phyloP scores from a whole-genome alignment of 1,139 yeast species.

The Geotrichum klebahnii region DNA sequence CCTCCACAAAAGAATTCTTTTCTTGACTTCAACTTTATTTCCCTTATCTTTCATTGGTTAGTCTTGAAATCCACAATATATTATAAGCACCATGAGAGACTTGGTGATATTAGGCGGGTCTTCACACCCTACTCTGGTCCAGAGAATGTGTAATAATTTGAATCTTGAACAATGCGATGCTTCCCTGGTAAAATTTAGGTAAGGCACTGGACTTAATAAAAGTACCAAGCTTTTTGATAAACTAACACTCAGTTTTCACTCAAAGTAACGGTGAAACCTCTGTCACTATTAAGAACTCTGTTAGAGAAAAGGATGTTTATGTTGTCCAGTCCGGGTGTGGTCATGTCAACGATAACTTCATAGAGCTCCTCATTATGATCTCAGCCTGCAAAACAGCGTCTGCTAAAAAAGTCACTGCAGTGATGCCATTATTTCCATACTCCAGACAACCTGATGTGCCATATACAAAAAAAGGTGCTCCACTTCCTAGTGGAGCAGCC shows the following conservation, averaged over 20 bases:
- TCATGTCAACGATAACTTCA: constrained; percentile 81
- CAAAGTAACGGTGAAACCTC: constrained; percentile 78
- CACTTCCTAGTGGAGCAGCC: constrained; percentile 37
- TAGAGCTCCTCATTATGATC: constrained; percentile 80
- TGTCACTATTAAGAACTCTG: constrained; percentile 76
- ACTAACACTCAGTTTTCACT: not conserved
- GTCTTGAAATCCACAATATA: no score
- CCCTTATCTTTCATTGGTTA: not conserved
- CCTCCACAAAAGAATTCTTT: not conserved
- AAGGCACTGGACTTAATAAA: not conserved
- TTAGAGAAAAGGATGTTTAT: constrained; percentile 88
- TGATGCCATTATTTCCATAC: constrained; percentile 89
- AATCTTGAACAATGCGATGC: constrained; percentile 62
- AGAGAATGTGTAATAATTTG: constrained; percentile 58
- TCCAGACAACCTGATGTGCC: constrained; percentile 95
- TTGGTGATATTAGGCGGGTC: constrained; percentile 73
- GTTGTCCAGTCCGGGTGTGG: constrained; percentile 74
- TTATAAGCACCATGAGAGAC: no score
- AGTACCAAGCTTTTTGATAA: not conserved
- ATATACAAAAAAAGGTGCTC: constrained; percentile 66
- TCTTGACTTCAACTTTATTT: not conserved
- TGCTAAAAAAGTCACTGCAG: constrained; percentile 90
- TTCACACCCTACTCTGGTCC: constrained; percentile 63
- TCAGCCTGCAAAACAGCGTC: constrained; percentile 95
- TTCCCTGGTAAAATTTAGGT: constrained; percentile 49